These are phyloP conservation scores for Ascochyta pisi DNA, from an alignment of 2,329 filamentous ascomycete species.

Conservation along the genomic window DNA sequence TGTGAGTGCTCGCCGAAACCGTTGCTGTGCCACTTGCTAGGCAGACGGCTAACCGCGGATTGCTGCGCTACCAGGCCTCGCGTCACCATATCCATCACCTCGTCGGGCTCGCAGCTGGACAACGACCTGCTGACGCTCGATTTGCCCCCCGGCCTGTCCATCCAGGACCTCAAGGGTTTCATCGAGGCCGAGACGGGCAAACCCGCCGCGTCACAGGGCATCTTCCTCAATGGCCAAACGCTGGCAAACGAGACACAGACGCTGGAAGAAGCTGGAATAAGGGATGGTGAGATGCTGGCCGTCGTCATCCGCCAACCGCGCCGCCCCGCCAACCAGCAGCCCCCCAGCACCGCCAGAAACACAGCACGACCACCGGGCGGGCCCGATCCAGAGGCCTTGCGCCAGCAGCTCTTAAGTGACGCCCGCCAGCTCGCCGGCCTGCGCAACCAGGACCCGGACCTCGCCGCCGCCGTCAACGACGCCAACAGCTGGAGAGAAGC, in stretches of 20 bases:
- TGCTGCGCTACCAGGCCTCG: slow-evolving; percentile 65
- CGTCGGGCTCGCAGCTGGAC: slow-evolving; percentile 70
- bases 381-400: slow-evolving; percentile 76
- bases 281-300: slow-evolving; percentile 90
- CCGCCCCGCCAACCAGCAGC: slow-evolving; percentile 11
- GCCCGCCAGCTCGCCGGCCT: slow-evolving; percentile 75
- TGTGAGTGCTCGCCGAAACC: slow-evolving; percentile 45
- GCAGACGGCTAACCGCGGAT: slow-evolving; percentile 38
- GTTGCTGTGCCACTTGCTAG: slow-evolving; percentile 44
- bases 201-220: slow-evolving; percentile 74
- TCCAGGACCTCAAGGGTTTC: slow-evolving; percentile 85
- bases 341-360: slow-evolving; percentile 38
- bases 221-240: slow-evolving; percentile 88
- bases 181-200: slow-evolving; percentile 84
- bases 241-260: slow-evolving; percentile 81
- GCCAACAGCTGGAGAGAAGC: slow-evolving; percentile 77
- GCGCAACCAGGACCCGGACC: slow-evolving; percentile 73
- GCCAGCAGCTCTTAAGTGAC: slow-evolving; percentile 82
- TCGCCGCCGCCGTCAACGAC: slow-evolving; percentile 79
- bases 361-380: slow-evolving; percentile 16
- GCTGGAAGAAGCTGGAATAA: slow-evolving; percentile 79
- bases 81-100: slow-evolving; percentile 85
- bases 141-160: slow-evolving; percentile 79
- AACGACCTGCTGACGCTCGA: slow-evolving; percentile 82
- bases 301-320: slow-evolving; percentile 68